Evolutionary conservation across 441 rosid species (phyloP).

Genomic region (Geranium incanum): DNA sequence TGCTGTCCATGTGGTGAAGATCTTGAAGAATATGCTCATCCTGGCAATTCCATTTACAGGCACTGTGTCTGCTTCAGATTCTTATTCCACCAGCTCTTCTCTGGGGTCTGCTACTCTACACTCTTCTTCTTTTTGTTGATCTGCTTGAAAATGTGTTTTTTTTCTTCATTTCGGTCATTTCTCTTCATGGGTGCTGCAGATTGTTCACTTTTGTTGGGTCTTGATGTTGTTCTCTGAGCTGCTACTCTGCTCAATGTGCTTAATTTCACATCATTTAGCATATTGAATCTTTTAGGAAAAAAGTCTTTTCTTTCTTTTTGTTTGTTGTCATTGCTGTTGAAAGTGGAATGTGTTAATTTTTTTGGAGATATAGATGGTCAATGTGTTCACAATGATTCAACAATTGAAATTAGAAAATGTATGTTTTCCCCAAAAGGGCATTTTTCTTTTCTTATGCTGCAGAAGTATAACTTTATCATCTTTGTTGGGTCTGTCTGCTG

Average conservation of each 20-base stretch:
- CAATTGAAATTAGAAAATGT: not conserved
- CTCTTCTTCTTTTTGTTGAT: not conserved
- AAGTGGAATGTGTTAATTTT: not conserved
- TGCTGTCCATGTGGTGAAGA: conserved; percentile 51
- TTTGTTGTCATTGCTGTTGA: not conserved
- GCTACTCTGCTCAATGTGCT: no score
- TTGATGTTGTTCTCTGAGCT: no score
- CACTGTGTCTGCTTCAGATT: conserved; percentile 45
- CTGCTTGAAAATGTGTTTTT: no score
- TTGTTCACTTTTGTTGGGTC: no score
- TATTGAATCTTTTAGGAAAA: not conserved
- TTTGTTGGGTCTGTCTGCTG: not conserved
- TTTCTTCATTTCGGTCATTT: no score
- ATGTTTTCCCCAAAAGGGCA: conserved; percentile 6
- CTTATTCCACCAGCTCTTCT: conserved; percentile 41
- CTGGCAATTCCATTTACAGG: conserved; percentile 40
- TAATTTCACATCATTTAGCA: no score
- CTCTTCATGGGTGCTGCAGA: no score
- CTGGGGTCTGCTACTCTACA: conserved; percentile 37
- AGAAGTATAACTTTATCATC: not conserved
- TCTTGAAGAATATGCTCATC: conserved; percentile 36
- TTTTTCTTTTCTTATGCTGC: not conserved
- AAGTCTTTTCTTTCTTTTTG: no score
- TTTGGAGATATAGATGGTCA: not conserved
- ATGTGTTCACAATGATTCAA: not conserved